A percentile compares a stretch with the other conserved stretches of the same genome.
Evolutionary conservation across 306 rosid genomes (phyloP).

Genomic region (Casuarina glauca): DNA sequence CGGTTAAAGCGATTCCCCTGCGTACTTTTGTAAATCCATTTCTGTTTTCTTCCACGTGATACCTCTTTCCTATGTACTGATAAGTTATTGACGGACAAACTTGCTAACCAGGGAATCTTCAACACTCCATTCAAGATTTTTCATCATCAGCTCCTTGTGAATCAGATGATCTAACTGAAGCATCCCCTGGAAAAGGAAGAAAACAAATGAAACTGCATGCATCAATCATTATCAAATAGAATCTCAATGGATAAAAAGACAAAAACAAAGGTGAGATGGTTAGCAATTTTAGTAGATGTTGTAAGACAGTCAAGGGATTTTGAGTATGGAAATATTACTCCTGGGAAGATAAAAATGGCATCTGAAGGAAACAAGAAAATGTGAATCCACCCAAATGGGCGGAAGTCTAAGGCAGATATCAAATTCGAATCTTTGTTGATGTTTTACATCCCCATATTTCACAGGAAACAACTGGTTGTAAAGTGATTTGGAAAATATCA

Average conservation of each 20-base stretch:
- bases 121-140: conserved; percentile 29
- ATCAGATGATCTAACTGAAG: conserved; percentile 26
- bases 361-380: background rate
- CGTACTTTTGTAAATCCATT: conserved; percentile 33
- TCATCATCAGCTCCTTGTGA: conserved; percentile 30
- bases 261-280: background rate
- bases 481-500: background rate
- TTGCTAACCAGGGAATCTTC: conserved; percentile 45
- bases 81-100: conserved; percentile 20
- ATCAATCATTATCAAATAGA: conserved; percentile 12
- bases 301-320: background rate
- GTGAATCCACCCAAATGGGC: conserved; percentile 5
- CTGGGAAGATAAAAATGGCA: background rate
- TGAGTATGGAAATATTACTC: background rate
- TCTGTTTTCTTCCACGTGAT: conserved; percentile 58
- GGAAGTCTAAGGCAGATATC: background rate
- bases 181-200: conserved; percentile 40
- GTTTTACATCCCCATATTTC: background rate
- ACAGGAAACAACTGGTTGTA: background rate
- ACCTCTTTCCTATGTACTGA: conserved; percentile 39
- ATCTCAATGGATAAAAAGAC: background rate
- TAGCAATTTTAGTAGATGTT: background rate
- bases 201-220: conserved; percentile 13
- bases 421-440: background rate
- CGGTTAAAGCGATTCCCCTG: conserved; percentile 45